Evolutionary conservation across 441 rosid species (phyloP), one percentile per base, ranked within the genome.

Genomic region (Syzygium malaccense): DNA sequence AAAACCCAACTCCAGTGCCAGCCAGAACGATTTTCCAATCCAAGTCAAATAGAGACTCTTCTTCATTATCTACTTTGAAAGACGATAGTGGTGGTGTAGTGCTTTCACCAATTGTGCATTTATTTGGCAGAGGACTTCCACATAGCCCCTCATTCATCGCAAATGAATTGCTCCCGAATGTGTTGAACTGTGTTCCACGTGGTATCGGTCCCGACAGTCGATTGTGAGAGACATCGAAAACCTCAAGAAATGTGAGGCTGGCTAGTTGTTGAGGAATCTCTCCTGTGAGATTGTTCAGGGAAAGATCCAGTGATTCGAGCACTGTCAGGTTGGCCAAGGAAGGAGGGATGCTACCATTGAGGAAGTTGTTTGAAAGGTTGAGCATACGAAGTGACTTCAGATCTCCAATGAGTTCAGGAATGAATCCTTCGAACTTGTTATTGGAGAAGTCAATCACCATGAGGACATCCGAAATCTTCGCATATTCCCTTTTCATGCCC

Each of bases 401-500:
- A 71, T 71, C 3, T 71, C 80, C 49, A 71, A 71, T 37, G 28
- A 71, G 80, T 0, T 71, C 0, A 5, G 8, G 80, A 3, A 71
- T 71, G 49, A 71, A 37, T 3, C 49, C 49, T 37, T 71, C 17
- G 1, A 71, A 71, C 80, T 37, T 2, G n/a, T 71, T 37, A 0
- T 12, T 71, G 1, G 80, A 71, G 28, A 71, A 8, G 80, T 71
- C 80, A 71, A 71, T 3, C 9, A 14, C 49, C 14, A 11, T 0
- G 0, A 71, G 0, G 9, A 1, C 0, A 20, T 11, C 17, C 0
- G 1, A 26, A 37, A 37, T 71, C 80, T 37, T 37, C 0, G 0
- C 1, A 6, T 71, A 71, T 20, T 20, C 80, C 49, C 9, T 71
- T 37, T 71, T 0, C 0, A 1, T 37, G 49, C 51, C 80, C 80